Evolutionary conservation across 768 basidiomycete species (phyloP), one percentile per base, ranked within the genome.

Genomic region (Suillus occidentalis): DNA sequence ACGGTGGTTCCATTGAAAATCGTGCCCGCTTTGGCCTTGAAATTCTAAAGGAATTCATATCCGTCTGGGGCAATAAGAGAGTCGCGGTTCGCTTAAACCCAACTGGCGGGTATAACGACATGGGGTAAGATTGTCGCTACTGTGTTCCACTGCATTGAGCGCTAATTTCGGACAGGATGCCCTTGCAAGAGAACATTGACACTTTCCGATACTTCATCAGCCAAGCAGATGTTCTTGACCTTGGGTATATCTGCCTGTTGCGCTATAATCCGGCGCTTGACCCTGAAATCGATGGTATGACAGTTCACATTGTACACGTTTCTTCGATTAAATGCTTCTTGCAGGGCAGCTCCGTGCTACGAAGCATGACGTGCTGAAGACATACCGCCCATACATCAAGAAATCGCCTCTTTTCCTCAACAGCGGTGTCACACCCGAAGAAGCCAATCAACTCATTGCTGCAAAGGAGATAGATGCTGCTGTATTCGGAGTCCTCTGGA

Each of bases 1-100:
- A 84, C 78, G 88, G 88, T 10, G 89, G 88, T 6, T 82, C 80
- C 47, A 65, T 83, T 49, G 84, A 86, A 73, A 87, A 87, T 71
- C 81, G 88, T n/a, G 71, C 80, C 1, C 76, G 85, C 4, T 87
- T 89, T 70, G 78, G 76, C 0, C 78, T 86, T 6, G 84, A 87
- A 70, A 77, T 85, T 52, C 70, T 86, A 45, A 82, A 84, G 62
- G 83, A 79, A 25, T 64, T 81, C 50, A 60, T 69, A 28, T 69
- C 72, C 6, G 77, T 84, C 43, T 84, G 80, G 66, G 84, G 83
- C 1, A 67, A 73, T 9, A 81, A 83, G 25, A 70, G 76, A 47
- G 81, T 84, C 31, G 79, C 78, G 3, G 66, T 85, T 60, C 84
- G 84, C 65, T 59, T 84, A 22, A 81, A 71, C 64, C 84, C 83